A percentile compares a stretch with the other conserved stretches of the same genome.
phyloP scores from a whole-genome alignment of 495 filamentous ascomycete genomes.

The Parathielavia hyrcaniae region DNA sequence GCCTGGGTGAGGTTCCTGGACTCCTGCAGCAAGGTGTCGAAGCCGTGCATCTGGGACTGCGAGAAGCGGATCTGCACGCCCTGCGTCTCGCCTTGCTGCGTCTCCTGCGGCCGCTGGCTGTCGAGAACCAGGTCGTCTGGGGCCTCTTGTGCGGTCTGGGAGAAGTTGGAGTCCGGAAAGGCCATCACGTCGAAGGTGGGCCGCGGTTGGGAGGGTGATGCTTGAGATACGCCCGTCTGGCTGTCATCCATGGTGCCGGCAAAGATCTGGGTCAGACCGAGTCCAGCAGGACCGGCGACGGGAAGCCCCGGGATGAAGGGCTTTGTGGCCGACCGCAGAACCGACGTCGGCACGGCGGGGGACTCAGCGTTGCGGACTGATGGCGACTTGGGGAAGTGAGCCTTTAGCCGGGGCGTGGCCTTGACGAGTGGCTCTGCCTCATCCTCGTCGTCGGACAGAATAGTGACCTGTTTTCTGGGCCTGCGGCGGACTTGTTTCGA shows the following conservation, averaged over 20 bases:
- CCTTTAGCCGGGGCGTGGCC: constrained; percentile 42
- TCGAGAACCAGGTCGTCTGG: constrained; percentile 57
- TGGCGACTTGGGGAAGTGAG: constrained; percentile 33
- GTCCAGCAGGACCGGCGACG: constrained; percentile 48
- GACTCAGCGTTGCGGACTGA: constrained; percentile 32
- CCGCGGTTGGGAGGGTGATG: constrained; percentile 36
- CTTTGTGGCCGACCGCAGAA: constrained; percentile 51
- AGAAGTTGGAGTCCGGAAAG: constrained; percentile 47
- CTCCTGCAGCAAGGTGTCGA: constrained; percentile 43
- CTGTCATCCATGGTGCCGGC: constrained; percentile 81
- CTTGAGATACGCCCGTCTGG: constrained; percentile 30
- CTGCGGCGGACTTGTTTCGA: constrained; percentile 34
- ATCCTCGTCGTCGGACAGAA: constrained; percentile 59
- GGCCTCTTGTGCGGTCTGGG: constrained; percentile 43
- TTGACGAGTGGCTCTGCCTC: constrained; percentile 55
- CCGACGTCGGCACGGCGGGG: constrained; percentile 47
- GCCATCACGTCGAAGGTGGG: constrained; percentile 35
- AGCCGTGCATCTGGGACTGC: constrained; percentile 49
- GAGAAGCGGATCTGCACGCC: constrained; percentile 47
- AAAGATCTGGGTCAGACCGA: constrained; percentile 87
- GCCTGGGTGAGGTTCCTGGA: constrained; percentile 49
- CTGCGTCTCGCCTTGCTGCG: constrained; percentile 40
- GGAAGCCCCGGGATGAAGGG: constrained; percentile 56
- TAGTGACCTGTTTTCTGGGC: constrained; percentile 40
- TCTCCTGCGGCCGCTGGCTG: constrained; percentile 49